A percentile compares a stretch with the other conserved stretches of the same genome.
These are phyloP conservation scores for Aureobasidium lini DNA, from an alignment of 2,329 filamentous ascomycete species.

Conservation along the genomic window DNA sequence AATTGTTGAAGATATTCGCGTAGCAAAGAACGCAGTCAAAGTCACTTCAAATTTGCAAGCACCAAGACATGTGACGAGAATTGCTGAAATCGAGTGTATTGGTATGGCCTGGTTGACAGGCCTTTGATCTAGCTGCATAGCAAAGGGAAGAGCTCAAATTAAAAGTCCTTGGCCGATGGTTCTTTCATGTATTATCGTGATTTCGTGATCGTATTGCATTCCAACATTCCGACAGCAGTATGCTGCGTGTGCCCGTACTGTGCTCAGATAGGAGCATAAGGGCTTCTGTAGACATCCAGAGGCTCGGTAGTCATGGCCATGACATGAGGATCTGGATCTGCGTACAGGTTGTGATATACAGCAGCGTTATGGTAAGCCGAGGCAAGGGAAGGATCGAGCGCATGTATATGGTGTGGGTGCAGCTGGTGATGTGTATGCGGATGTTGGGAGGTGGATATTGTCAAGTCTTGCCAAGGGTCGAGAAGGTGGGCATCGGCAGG, in stretches of 20 bases:
- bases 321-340: not conserved
- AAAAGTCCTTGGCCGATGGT: not conserved
- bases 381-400: slow-evolving; percentile 8
- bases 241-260: not conserved
- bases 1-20: too few relatives aligned
- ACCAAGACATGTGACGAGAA: too few relatives aligned
- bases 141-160: not conserved
- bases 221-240: not conserved
- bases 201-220: not conserved
- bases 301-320: not conserved
- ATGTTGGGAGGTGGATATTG: not conserved
- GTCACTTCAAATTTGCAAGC: too few relatives aligned
- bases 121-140: not conserved
- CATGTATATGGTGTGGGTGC: slow-evolving; percentile 7
- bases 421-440: not conserved
- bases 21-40: too few relatives aligned
- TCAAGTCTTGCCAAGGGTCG: slow-evolving; percentile 9
- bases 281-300: slow-evolving; percentile 7
- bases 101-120: not conserved
- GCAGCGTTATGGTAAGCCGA: not conserved
- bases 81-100: not conserved
- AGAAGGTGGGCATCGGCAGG: slow-evolving; percentile 3
- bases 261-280: slow-evolving; percentile 11
- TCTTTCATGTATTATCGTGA: not conserved
- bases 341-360: slow-evolving; percentile 3